These are phyloP conservation scores for Geosmithia flava DNA, from an alignment of 2,329 filamentous ascomycete genomes.

Conservation along the genomic window DNA sequence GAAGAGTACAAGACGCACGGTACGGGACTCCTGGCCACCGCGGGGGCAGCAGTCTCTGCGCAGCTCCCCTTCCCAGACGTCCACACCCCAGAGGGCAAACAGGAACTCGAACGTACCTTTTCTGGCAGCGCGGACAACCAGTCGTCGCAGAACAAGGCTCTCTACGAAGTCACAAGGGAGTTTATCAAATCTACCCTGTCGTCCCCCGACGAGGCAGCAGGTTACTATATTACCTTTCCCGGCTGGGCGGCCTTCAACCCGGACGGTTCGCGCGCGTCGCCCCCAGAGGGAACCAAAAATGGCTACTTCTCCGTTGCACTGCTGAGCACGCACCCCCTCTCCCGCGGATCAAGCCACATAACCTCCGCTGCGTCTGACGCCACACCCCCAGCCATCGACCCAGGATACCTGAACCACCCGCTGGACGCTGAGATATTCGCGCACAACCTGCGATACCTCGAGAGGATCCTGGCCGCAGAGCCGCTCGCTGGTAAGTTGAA, in stretches of 20 bases:
- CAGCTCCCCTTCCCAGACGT: slow-evolving; percentile 9
- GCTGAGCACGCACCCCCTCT: slow-evolving; percentile 43
- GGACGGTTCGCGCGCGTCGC: slow-evolving; percentile 4
- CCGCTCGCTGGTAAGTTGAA: slow-evolving; percentile 25
- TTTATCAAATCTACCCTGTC: slow-evolving; percentile 6
- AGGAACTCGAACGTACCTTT: slow-evolving; percentile 18
- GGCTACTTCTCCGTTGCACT: slow-evolving; percentile 2
- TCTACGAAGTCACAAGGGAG: slow-evolving; percentile 1
- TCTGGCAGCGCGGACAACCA: too few species aligned
- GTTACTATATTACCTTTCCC: slow-evolving; percentile 6
- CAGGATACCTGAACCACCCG: slow-evolving; percentile 41
- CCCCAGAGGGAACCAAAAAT: slow-evolving; percentile 4
- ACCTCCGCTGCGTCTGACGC: slow-evolving; percentile 22
- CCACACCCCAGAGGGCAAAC: slow-evolving; percentile 11
- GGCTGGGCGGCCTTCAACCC: slow-evolving; percentile 4
- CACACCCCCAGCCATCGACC: slow-evolving; percentile 33
- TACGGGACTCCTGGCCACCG: slow-evolving; percentile 9
- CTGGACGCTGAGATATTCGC: slow-evolving; percentile 42
- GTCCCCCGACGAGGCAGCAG: slow-evolving; percentile 6
- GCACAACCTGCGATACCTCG: slow-evolving; percentile 27
- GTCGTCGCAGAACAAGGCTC: too few species aligned
- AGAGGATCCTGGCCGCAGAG: slow-evolving; percentile 15
- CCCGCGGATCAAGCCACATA: slow-evolving; percentile 46
- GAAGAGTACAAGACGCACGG: slow-evolving; percentile 8
- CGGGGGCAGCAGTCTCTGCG: slow-evolving; percentile 7